Conservation (phyloP, 306 rosid genomes). For the Clitoria ternatea region DNA sequence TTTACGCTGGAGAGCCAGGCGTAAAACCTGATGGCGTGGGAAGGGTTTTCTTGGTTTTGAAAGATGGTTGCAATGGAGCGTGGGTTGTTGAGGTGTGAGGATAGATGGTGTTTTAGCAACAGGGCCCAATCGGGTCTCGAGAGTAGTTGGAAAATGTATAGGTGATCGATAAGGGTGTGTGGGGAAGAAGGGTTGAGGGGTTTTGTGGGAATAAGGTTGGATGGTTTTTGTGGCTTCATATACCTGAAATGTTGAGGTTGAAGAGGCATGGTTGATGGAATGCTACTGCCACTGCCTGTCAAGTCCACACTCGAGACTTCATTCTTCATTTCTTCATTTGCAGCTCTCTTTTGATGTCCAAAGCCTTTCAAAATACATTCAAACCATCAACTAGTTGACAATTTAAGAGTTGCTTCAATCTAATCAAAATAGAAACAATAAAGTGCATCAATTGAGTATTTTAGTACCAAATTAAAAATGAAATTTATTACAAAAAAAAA, state of each 20-base stretch:
- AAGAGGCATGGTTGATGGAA: too few relatives aligned
- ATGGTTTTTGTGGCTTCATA: not conserved
- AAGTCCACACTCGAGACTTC: too few relatives aligned
- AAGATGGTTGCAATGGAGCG: constrained; percentile 45
- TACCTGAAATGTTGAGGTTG: constrained; percentile 2
- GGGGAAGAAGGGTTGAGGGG: not conserved
- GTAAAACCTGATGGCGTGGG: constrained; percentile 50
- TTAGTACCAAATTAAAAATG: too few relatives aligned
- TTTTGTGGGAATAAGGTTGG: not conserved
- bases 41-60: constrained; percentile 64
- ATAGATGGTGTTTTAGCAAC: constrained; percentile 52
- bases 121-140: constrained; percentile 62
- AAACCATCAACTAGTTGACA: too few relatives aligned
- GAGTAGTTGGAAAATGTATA: constrained; percentile 47
- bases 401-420: too few relatives aligned
- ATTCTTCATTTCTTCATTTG: too few relatives aligned
- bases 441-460: too few relatives aligned
- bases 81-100: constrained; percentile 40
- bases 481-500: too few relatives aligned
- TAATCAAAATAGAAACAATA: too few relatives aligned
- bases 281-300: too few relatives aligned
- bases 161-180: constrained; percentile 38
- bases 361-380: too few relatives aligned
- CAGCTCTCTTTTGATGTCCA: too few relatives aligned
- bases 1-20: constrained; percentile 59